phyloP scores from a whole-genome alignment of 805 yeast species.

The Candida endomychidarum region DNA sequence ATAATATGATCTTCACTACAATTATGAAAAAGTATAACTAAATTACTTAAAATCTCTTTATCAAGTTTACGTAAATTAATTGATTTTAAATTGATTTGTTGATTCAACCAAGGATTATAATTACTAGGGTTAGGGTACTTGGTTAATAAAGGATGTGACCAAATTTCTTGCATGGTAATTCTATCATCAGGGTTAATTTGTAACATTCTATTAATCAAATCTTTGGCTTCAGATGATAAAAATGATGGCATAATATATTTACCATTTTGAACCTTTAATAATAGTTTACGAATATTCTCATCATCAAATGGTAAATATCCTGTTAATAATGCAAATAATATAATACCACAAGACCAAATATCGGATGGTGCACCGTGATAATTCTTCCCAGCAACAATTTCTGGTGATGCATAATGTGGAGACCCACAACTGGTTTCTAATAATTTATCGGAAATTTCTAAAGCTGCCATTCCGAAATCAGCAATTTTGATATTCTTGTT shows the following conservation, averaged over 20 bases:
- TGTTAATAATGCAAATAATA: constrained; percentile 86
- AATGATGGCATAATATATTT: constrained; percentile 78
- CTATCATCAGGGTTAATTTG: constrained; percentile 78
- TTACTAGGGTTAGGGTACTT: constrained; percentile 57
- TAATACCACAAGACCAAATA: constrained; percentile 98
- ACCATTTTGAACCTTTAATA: constrained; percentile 90
- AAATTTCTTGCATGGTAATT: constrained; percentile 73
- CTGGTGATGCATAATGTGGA: constrained; percentile 98
- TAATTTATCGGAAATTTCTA: constrained; percentile 77
- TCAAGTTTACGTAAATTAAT: constrained; percentile 56
- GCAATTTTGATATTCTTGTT: constrained; percentile 91
- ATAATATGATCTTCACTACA: constrained; percentile 55
- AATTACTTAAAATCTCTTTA: constrained; percentile 68
- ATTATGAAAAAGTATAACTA: constrained; percentile 82
- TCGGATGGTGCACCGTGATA: constrained; percentile 97
- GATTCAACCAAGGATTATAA: constrained; percentile 15
- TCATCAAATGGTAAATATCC: constrained; percentile 98
- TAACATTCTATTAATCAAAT: constrained; percentile 77
- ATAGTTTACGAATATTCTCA: constrained; percentile 83
- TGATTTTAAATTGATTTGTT: constrained; percentile 29
- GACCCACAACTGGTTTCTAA: constrained; percentile 97
- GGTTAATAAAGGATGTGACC: constrained; percentile 75
- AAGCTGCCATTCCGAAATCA: constrained; percentile 98
- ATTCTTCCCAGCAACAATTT: constrained; percentile 90
- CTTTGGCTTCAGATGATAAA: constrained; percentile 81